Evolutionary conservation across 768 basidiomycete genomes (phyloP), one percentile per base, ranked within the genome.

Genomic region (Filobasidium wieringae): DNA sequence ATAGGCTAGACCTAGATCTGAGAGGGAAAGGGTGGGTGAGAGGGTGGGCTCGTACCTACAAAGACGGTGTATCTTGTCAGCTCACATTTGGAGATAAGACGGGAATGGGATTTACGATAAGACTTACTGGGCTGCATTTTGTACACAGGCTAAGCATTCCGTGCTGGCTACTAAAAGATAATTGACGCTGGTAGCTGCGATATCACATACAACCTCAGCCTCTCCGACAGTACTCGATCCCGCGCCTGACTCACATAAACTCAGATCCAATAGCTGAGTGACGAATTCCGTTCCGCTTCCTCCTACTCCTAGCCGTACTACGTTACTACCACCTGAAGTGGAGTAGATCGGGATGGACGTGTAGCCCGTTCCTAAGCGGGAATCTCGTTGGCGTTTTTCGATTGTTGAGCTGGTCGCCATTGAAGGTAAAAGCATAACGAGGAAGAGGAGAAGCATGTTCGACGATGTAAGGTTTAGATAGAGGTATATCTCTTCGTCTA

Each of bases 101-200:
- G 9, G 14, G 26, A 9, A 33, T 7, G 27, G 11, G 24, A 9
- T 22, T 22, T 11, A 9, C 15, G 43, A 12, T 47, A n/a, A 5
- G 34, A 40, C 66, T 57, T 26, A 66, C 63, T 55, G 26, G 14
- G 59, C 29, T 26, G 62, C 59, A 57, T 55, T 31, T 15, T 52
- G 14, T 0, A 58, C 51, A 57, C 70, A 68, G 17, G 53, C 50
- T 17, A 33, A 51, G 59, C 71, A 72, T 0, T 57, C 54, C 0
- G 51, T 51, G 2, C 60, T 54, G 27, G 65, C 64, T 15, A 72
- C 63, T 49, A 70, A 53, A 27, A 70, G 22, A 53, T 67, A 72
- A 19, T 68, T 62, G 11, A 71, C 65, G 45, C 64, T 68, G 11
- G 71, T 71, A 30, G 69, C 70, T 71, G 41, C 2, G 9, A 30